A percentile compares a stretch with the other conserved stretches of the same genome.
phyloP scores from a whole-genome alignment of 306 rosid genomes.

The Ormosia semicastrata region DNA sequence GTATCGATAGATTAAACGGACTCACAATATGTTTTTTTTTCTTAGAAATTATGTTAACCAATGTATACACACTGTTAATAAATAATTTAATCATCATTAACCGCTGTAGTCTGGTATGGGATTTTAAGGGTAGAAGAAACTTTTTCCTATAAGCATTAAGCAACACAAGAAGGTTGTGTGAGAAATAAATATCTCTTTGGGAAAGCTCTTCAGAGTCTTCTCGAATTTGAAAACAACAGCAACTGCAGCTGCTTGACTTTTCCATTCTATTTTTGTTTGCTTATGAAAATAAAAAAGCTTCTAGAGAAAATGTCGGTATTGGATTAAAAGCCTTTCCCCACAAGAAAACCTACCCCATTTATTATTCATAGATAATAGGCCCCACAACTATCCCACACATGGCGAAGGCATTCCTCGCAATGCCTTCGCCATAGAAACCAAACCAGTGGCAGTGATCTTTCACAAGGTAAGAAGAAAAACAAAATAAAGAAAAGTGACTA shows the following conservation, averaged over 20 bases:
- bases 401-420: not conserved
- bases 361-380: not conserved
- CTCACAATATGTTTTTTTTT: no score
- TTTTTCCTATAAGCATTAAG: not conserved
- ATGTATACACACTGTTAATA: no score
- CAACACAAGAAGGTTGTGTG: not conserved
- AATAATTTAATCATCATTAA: not conserved
- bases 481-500: not conserved
- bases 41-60: not conserved
- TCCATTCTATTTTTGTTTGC: not conserved
- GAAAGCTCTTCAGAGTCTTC: not conserved
- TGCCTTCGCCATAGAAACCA: not conserved
- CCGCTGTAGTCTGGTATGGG: not conserved
- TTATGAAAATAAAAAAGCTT: not conserved
- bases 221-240: not conserved
- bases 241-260: not conserved
- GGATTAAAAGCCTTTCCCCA: not conserved
- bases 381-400: constrained; percentile 7
- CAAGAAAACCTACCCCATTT: constrained; percentile 29
- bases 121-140: not conserved
- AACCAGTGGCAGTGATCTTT: not conserved
- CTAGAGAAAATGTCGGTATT: constrained; percentile 9
- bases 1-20: no score
- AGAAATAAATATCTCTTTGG: not conserved
- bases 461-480: not conserved